A percentile compares a stretch with the other conserved stretches of the same genome.
phyloP scores from a whole-genome alignment of 768 basidiomycete species.

The Phanerochaete carnosa region DNA sequence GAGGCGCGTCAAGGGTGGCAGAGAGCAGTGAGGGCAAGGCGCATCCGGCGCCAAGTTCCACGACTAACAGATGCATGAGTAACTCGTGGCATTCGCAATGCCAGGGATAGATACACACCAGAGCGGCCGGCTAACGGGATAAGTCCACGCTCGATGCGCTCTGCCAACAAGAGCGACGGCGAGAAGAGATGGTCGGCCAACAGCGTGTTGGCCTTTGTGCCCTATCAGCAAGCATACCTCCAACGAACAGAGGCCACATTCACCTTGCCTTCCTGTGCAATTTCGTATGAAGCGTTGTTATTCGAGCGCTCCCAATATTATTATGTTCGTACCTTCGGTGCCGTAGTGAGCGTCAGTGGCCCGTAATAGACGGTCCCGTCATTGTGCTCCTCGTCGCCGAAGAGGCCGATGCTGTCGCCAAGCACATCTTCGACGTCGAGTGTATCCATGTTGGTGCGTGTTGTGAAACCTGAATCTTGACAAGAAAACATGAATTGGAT shows the following conservation, averaged over 20 bases:
- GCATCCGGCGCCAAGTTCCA: slow-evolving; percentile 72
- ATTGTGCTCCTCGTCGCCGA: slow-evolving; percentile 44
- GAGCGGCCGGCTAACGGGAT: slow-evolving; percentile 39
- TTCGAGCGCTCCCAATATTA: neutral
- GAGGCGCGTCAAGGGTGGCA: slow-evolving; percentile 40
- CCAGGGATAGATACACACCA: slow-evolving; percentile 30
- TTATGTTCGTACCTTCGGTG: slow-evolving; percentile 46
- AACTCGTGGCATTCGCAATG: neutral
- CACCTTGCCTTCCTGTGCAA: slow-evolving; percentile 56
- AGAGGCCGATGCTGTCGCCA: slow-evolving; percentile 47
- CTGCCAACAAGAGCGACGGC: slow-evolving; percentile 62
- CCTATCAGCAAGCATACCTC: neutral
- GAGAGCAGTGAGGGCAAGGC: slow-evolving; percentile 65
- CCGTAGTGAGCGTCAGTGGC: slow-evolving; percentile 48
- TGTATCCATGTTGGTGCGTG: slow-evolving; percentile 6
- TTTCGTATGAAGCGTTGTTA: neutral
- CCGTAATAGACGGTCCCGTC: slow-evolving; percentile 49
- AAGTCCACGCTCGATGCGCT: slow-evolving; percentile 56
- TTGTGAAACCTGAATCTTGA: neutral
- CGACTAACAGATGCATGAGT: slow-evolving; percentile 33
- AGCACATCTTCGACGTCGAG: slow-evolving; percentile 44
- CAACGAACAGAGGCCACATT: slow-evolving; percentile 1
- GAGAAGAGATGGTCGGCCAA: slow-evolving; percentile 75
- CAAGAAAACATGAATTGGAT: neutral
- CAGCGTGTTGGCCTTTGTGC: slow-evolving; percentile 60